Percentiles rank a stretch among this genome's conserved stretches.
These are phyloP conservation scores for Leishmania lainsoni DNA, from an alignment of 208 protist genomes.

Conservation along the genomic window DNA sequence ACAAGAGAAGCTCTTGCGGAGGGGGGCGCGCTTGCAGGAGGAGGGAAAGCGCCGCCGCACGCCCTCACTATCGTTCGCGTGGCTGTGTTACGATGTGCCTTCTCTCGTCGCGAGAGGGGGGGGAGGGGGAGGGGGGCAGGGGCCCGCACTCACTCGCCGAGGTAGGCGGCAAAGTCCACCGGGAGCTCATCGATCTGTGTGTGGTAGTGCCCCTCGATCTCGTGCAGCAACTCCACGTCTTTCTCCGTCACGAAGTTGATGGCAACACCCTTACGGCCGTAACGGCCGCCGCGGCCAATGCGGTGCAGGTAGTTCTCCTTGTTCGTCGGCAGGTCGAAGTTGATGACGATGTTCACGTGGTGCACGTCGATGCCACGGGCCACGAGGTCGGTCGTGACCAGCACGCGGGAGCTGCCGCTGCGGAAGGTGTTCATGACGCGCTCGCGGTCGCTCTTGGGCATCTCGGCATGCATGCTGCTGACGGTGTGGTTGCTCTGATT, in stretches of 20 bases:
- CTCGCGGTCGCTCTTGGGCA: slow-evolving; percentile 94
- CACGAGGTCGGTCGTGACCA: slow-evolving; percentile 99
- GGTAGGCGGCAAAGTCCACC: slow-evolving; percentile 94
- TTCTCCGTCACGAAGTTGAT: slow-evolving; percentile 99
- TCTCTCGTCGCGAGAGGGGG: background rate
- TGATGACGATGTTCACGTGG: slow-evolving; percentile 99
- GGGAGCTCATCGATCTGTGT: slow-evolving; percentile 99
- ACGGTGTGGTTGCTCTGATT: slow-evolving; percentile 96
- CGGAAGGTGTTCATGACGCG: slow-evolving; percentile 96
- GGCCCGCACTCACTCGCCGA: slow-evolving; percentile 49
- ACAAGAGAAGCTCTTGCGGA: no score
- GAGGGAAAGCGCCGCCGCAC: no score
- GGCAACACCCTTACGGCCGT: slow-evolving; percentile 99
- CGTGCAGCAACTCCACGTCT: no score
- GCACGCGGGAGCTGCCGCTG: slow-evolving; percentile 94
- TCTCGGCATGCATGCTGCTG: slow-evolving; percentile 94
- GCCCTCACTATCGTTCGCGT: no score
- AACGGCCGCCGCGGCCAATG: slow-evolving; percentile 99
- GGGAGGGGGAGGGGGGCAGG: no score
- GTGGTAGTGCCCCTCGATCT: no score
- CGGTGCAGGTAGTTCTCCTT: slow-evolving; percentile 99
- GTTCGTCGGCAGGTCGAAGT: slow-evolving; percentile 99
- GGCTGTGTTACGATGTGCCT: no score
- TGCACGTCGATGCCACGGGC: slow-evolving; percentile 99
- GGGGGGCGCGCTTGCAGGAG: no score